Conservation (phyloP, 139 green algal species). For the Chlorella sp. region DNA sequence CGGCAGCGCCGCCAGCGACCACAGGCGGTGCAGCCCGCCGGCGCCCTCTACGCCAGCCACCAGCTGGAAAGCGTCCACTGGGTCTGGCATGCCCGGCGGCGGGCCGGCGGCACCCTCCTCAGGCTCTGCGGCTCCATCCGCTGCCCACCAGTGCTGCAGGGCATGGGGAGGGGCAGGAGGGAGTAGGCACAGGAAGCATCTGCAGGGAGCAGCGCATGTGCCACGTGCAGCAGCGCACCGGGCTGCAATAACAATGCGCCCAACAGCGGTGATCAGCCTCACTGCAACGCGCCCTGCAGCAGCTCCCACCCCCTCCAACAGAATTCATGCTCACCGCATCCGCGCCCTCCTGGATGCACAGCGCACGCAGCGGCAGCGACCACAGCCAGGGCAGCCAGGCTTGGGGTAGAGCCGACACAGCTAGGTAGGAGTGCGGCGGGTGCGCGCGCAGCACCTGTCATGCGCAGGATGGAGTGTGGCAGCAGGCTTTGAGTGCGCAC, state of each 20-base stretch:
- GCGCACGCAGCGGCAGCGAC: neutral
- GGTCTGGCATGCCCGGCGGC: neutral
- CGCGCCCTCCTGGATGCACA: neutral
- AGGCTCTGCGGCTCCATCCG: no score
- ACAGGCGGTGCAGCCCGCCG: neutral
- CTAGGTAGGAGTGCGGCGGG: neutral
- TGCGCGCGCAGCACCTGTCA: conserved; percentile 16
- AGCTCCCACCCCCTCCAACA: neutral
- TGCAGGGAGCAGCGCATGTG: no score
- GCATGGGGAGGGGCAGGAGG: no score
- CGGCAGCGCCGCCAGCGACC: neutral
- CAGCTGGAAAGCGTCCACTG: neutral
- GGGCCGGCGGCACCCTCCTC: no score
- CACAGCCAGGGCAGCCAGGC: conserved; percentile 13
- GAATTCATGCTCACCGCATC: neutral
- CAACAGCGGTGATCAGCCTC: no score
- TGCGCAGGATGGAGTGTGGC: no score
- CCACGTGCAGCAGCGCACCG: no score
- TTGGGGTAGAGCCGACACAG: neutral
- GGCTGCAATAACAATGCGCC: no score
- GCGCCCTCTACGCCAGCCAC: neutral
- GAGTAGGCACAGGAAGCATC: no score
- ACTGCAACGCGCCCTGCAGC: no score
- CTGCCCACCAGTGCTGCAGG: conserved; percentile 12
- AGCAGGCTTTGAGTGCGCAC: no score